Evolutionary conservation across 768 basidiomycete species (phyloP), one percentile per base, ranked within the genome.

Genomic region (Clavaria fumosa): DNA sequence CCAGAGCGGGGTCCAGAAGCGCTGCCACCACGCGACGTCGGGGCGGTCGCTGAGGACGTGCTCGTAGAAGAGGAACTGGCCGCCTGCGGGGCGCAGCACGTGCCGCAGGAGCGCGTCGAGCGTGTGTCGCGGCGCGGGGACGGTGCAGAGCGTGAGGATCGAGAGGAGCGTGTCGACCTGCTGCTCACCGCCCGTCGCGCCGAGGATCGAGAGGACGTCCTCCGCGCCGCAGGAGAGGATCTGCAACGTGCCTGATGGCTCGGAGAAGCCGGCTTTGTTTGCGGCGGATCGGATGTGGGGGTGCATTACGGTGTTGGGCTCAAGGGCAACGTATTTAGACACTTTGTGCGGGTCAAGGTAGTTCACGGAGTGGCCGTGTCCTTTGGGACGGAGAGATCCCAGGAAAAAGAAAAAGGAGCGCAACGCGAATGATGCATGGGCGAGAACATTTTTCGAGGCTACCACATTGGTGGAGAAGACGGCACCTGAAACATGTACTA

Each of bases 1-100:
- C 82, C 82, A 85, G 3, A 82, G 4, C 0, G 80, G 80, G 2
- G 75, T 64, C 81, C 79, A 83, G 34, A 79, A 63, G 0, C 60
- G 43, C 53, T 85, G 82, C 78, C 79, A 83, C 69, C 72, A 70
- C 5, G 68, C 67, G 2, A 80, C 67, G 43, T 76, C 70, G 5
- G 47, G 37, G 0, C 55, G 52, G 1, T 60, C 66, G 45, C 66
- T 77, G 36, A 63, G 54, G 7, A 84, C 77, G 43, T 85, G 82
- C 52, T 85, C 82, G 42, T 72, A 75, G 47, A 74, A 74, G 12
- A 84, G 57, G 0, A 84, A 39, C 35, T 66, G 60, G 0, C 82
- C 82, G 0, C 78, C 75, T n/a, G n/a, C n/a, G 0, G 78, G 66
- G 41, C 66, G 72, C 22, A 85, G 63, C 1, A 73, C 58, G 7